Evolutionary conservation across 2,329 filamentous ascomycete genomes (phyloP).

Genomic region (Pezicula radicicola): DNA sequence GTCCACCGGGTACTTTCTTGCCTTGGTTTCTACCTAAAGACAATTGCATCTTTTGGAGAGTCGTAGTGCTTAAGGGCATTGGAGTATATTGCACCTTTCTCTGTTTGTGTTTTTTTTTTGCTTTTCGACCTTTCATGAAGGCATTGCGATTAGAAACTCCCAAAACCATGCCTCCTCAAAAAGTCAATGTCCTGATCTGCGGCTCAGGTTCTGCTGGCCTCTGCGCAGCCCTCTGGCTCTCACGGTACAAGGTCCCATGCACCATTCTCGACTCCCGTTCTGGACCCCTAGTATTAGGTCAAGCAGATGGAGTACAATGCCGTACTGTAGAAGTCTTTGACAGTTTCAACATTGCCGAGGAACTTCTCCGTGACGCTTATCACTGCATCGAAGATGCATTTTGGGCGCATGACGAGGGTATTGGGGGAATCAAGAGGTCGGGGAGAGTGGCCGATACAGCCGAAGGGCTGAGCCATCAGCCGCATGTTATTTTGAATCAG

Average conservation of each 20-base stretch:
- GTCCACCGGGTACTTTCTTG: too few relatives aligned
- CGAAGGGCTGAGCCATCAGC: slow-evolving; percentile 57
- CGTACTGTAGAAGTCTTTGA: slow-evolving; percentile 62
- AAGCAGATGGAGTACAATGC: slow-evolving; percentile 62
- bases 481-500: slow-evolving; percentile 67
- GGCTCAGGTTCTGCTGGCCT: slow-evolving; percentile 62
- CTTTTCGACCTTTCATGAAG: too few relatives aligned
- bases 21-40: too few relatives aligned
- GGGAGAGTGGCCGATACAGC: slow-evolving; percentile 62
- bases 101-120: too few relatives aligned
- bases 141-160: not conserved
- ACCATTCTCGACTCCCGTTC: slow-evolving; percentile 54
- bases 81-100: too few relatives aligned
- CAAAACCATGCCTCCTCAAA: slow-evolving; percentile 11
- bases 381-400: slow-evolving; percentile 60
- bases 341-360: slow-evolving; percentile 53
- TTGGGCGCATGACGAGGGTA: slow-evolving; percentile 58
- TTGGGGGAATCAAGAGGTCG: slow-evolving; percentile 51
- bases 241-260: slow-evolving; percentile 52
- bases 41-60: too few relatives aligned
- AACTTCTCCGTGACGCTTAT: slow-evolving; percentile 62
- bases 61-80: too few relatives aligned
- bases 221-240: slow-evolving; percentile 58
- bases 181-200: slow-evolving; percentile 54
- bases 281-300: slow-evolving; percentile 53